Evolutionary conservation across 768 basidiomycete species (phyloP).

Genomic region (Russula abietina): DNA sequence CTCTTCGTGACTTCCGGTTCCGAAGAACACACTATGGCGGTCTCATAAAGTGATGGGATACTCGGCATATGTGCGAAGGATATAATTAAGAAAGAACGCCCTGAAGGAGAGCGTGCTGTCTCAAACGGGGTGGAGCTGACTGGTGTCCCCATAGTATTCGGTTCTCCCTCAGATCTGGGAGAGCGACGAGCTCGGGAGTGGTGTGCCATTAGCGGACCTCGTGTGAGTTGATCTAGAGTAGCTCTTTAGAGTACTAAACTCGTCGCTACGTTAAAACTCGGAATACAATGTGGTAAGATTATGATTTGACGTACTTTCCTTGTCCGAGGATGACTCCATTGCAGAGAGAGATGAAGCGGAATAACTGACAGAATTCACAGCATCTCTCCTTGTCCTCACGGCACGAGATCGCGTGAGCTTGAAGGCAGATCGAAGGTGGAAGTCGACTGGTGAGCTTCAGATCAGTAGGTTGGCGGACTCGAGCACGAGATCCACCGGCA

Average conservation of each 20-base stretch:
- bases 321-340: constrained; percentile 48
- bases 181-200: constrained; percentile 30
- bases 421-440: constrained; percentile 45
- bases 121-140: constrained; percentile 36
- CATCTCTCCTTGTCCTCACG: constrained; percentile 45
- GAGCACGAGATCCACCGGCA: constrained; percentile 29
- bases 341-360: constrained; percentile 39
- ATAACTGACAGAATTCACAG: constrained; percentile 38
- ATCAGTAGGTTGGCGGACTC: constrained; percentile 15
- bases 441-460: constrained; percentile 29
- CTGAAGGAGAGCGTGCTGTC: constrained; percentile 40
- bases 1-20: constrained; percentile 26
- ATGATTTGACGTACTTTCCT: constrained; percentile 45
- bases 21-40: constrained; percentile 31
- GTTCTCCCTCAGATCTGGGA: constrained; percentile 31
- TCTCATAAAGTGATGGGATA: constrained; percentile 46
- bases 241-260: constrained; percentile 25
- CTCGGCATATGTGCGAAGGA: constrained; percentile 55
- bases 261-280: constrained; percentile 25
- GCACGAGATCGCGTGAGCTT: constrained; percentile 51
- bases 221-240: constrained; percentile 19
- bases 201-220: constrained; percentile 20
- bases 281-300: constrained; percentile 29
- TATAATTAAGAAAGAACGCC: constrained; percentile 39
- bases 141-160: constrained; percentile 27